A percentile compares a stretch with the other conserved stretches of the same genome.
Evolutionary conservation across 495 filamentous ascomycete genomes (phyloP).

Genomic region (Podospora conica): DNA sequence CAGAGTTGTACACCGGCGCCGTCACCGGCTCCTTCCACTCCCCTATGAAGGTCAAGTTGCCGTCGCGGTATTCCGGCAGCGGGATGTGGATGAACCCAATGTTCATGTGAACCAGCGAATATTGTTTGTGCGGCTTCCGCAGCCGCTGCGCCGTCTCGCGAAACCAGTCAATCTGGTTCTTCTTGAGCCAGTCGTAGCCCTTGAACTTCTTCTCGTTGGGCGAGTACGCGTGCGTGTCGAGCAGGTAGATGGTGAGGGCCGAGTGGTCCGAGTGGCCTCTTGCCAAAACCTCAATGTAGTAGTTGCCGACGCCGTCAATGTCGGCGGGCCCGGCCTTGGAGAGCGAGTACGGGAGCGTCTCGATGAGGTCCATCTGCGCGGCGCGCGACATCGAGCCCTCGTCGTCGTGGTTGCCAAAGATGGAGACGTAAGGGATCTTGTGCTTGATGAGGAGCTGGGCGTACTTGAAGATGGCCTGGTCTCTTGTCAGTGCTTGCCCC

Average conservation of each 20-base stretch:
- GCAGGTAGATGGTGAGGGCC: slow-evolving; percentile 84
- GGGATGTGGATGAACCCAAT: slow-evolving; percentile 98
- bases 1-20: slow-evolving; percentile 80
- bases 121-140: slow-evolving; percentile 64
- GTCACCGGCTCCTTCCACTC: slow-evolving; percentile 70
- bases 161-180: slow-evolving; percentile 92
- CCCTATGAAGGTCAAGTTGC: slow-evolving; percentile 49
- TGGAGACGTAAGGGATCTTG: slow-evolving; percentile 85
- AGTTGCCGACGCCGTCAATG: slow-evolving; percentile 89
- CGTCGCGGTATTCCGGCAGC: slow-evolving; percentile 71
- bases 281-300: slow-evolving; percentile 84
- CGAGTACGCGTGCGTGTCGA: slow-evolving; percentile 89
- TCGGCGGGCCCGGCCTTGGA: slow-evolving; percentile 72
- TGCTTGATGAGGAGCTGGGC: slow-evolving; percentile 78
- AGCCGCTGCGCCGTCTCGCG: slow-evolving; percentile 63
- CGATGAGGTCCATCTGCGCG: slow-evolving; percentile 75
- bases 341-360: slow-evolving; percentile 83
- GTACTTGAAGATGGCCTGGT: slow-evolving; percentile 82
- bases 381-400: slow-evolving; percentile 73
- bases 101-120: slow-evolving; percentile 88
- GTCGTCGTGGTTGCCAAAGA: slow-evolving; percentile 97
- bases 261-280: slow-evolving; percentile 73
- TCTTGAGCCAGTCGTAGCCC: slow-evolving; percentile 96
- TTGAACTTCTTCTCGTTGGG: slow-evolving; percentile 78
- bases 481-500: neutral